Evolutionary conservation across 257 asterid species (phyloP).

Genomic region (Anisodus tanguticus): DNA sequence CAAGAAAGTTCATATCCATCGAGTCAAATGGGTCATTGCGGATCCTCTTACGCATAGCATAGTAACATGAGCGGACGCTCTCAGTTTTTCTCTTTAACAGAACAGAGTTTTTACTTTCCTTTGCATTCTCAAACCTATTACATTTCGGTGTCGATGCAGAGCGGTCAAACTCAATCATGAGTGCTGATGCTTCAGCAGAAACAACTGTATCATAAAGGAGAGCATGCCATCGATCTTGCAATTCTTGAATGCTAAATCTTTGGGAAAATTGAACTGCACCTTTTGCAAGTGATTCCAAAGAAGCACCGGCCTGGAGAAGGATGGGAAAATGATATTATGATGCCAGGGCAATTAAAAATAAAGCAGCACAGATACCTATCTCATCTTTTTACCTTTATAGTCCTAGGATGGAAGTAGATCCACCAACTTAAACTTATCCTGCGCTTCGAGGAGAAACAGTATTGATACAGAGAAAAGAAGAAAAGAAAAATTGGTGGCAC

Average conservation of each 20-base stretch:
- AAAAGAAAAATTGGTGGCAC: neutral
- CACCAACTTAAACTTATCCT: neutral
- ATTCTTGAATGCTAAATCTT: conserved; percentile 60
- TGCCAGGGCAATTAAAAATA: conserved; percentile 2
- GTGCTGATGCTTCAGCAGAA: conserved; percentile 59
- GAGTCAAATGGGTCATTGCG: conserved; percentile 48
- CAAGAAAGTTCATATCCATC: conserved; percentile 45
- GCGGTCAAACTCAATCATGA: conserved; percentile 58
- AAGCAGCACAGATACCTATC: conserved; percentile 16
- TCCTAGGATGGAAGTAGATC: conserved; percentile 20
- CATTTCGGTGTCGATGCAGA: conserved; percentile 42
- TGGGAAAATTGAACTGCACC: conserved; percentile 83
- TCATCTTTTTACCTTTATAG: neutral
- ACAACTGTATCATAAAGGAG: conserved; percentile 77
- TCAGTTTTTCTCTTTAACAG: conserved; percentile 62
- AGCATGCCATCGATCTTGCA: conserved; percentile 78
- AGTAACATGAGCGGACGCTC: conserved; percentile 59
- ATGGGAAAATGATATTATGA: conserved; percentile 9
- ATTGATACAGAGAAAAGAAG: neutral
- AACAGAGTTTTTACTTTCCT: conserved; percentile 41
- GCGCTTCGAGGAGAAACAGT: neutral
- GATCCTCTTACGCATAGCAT: conserved; percentile 73
- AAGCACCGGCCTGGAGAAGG: conserved; percentile 75
- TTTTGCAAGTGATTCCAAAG: conserved; percentile 85
- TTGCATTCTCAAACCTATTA: conserved; percentile 41